phyloP scores from a whole-genome alignment of 177 flowering plant species.

The Vitis hybrid region DNA sequence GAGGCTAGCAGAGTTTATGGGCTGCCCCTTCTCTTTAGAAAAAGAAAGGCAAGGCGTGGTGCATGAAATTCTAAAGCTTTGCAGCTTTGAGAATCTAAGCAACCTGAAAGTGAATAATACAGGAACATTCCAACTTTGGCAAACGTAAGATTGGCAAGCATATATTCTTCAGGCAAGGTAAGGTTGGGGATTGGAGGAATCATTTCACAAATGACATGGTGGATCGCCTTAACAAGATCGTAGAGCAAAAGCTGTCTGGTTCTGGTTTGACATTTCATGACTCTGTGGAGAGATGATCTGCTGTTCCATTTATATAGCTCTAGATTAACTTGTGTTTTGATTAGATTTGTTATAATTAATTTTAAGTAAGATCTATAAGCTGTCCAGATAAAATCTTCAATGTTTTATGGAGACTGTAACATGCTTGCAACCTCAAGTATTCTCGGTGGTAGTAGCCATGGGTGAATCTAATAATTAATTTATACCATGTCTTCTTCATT shows the following conservation, averaged over 20 bases:
- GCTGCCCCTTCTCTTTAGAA: conserved; percentile 9
- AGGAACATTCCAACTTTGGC: not conserved
- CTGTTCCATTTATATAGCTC: too few relatives aligned
- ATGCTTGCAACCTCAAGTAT: too few relatives aligned
- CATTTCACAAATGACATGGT: conserved; percentile 12
- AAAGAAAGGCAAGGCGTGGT: conserved; percentile 9
- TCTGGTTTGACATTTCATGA: conserved; percentile 2
- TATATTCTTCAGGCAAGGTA: conserved; percentile 10
- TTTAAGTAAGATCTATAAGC: too few relatives aligned
- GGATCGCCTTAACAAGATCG: not conserved
- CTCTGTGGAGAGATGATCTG: too few relatives aligned
- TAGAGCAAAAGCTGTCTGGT: not conserved
- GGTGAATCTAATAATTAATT: too few relatives aligned
- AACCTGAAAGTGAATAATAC: conserved; percentile 7
- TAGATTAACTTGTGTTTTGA: too few relatives aligned
- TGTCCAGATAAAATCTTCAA: too few relatives aligned
- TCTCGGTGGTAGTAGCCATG: too few relatives aligned
- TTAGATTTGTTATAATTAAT: too few relatives aligned
- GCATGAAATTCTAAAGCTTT: not conserved
- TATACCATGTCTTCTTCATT: too few relatives aligned
- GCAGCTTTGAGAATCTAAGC: conserved; percentile 12
- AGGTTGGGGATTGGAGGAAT: conserved; percentile 23
- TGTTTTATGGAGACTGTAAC: too few relatives aligned
- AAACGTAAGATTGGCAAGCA: not conserved
- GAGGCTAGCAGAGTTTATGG: conserved; percentile 14